Base-by-base conservation (phyloP, 768 basidiomycete genomes). In the Leucocoprinus birnbaumii region DNA sequence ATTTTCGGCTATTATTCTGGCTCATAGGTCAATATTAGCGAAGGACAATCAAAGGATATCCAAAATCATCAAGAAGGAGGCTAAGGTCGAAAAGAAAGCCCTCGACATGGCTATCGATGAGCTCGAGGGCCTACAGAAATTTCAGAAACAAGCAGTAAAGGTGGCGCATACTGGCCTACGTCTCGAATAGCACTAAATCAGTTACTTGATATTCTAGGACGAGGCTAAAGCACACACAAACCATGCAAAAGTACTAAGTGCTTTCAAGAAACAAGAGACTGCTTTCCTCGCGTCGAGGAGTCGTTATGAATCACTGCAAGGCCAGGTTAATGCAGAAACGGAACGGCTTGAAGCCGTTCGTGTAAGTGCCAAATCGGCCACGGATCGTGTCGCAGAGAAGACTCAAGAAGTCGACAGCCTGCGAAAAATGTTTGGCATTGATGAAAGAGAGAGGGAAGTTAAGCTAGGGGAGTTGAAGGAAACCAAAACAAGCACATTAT, bases 341-440 rank as follows among this genome's bases (percentile, higher is more conserved):
- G 79, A 80, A 54, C 66, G 73, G 3, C 65, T 89, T 22, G 80
- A 83, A 22, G 71, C 72, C 1, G 70, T 79, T 18, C 75, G 79
- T 42, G 73, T 5, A 77, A 81, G 79, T 6, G 83, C 85, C 2
- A 73, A 66, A 50, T 78, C 84, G 49, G 76, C 80, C 21, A 88
- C 86, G 1, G 75, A 80, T 48, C 79, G 78, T 60, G 71, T 91
- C 51, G 78, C 83, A 48, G 84, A 84, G 52, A 91, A 91, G 31
- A 74, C 79, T n/a, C 76, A 80, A 51, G 87, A 91, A 62, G 78
- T 93, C 1, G 87, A 91, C 60, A 76, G 77, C 58, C 65, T 91
- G 49, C 73, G 88, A 26, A 72, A 91, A 31, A 31, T 31, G 31
- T 31, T 31, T 11, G 31, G 31, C 31, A 31, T 31, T 5, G 31